phyloP scores from a whole-genome alignment of 306 rosid species.

The Potentilla sterilis region DNA sequence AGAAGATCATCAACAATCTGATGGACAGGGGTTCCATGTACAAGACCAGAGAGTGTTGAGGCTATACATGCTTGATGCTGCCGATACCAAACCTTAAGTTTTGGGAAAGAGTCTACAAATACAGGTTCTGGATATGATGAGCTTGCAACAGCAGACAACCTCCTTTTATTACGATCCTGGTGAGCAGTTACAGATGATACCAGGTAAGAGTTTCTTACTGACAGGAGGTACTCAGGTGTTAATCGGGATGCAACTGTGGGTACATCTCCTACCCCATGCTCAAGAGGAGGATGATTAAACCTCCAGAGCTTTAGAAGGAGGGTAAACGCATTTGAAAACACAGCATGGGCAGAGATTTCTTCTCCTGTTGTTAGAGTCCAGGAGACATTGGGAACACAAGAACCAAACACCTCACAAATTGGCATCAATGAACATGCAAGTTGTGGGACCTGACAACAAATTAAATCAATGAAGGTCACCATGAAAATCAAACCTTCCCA shows the following conservation, averaged over 20 bases:
- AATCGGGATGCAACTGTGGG: constrained; percentile 92
- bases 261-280: constrained; percentile 86
- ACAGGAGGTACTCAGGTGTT: constrained; percentile 89
- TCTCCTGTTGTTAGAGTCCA: constrained; percentile 73
- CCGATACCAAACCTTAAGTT: constrained; percentile 86
- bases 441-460: constrained; percentile 77
- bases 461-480: constrained; percentile 14
- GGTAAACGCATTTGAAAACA: constrained; percentile 91
- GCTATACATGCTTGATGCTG: constrained; percentile 98
- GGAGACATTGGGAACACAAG: constrained; percentile 79
- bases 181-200: constrained; percentile 53
- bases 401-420: constrained; percentile 95
- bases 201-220: constrained; percentile 76
- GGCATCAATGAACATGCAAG: constrained; percentile 98
- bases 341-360: constrained; percentile 85
- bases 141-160: constrained; percentile 74
- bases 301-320: constrained; percentile 93
- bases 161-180: constrained; percentile 63
- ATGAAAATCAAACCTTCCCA: not conserved
- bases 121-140: constrained; percentile 72
- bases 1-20: constrained; percentile 94
- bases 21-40: constrained; percentile 92
- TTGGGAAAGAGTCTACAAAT: constrained; percentile 93
- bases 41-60: constrained; percentile 92
- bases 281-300: constrained; percentile 92